phyloP scores from a whole-genome alignment of 2,329 filamentous ascomycete genomes.

The Pseudovirgaria hyperparasitica region DNA sequence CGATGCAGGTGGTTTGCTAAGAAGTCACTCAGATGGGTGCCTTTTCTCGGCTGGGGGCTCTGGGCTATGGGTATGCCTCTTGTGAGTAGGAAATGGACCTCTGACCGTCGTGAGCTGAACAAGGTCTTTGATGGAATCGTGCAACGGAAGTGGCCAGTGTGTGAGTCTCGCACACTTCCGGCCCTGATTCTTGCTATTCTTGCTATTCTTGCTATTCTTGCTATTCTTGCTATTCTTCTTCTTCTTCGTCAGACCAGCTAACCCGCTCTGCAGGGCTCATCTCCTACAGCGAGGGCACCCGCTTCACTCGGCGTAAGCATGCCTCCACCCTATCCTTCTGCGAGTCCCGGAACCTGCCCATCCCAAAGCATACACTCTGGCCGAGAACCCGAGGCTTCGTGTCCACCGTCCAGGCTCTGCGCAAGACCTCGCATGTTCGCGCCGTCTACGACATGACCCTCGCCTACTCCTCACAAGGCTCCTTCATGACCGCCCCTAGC shows the following conservation, averaged over 20 bases:
- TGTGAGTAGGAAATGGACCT: slow-evolving; percentile 47
- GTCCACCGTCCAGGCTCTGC: slow-evolving; percentile 43
- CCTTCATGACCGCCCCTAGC: slow-evolving; percentile 18
- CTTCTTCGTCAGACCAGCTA: background rate
- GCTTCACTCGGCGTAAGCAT: slow-evolving; percentile 43
- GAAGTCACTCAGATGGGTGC: slow-evolving; percentile 44
- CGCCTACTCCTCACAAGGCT: slow-evolving; percentile 17
- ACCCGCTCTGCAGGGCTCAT: slow-evolving; percentile 40
- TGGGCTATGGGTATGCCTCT: slow-evolving; percentile 55
- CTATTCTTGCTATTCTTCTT: too few relatives aligned
- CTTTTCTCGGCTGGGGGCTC: slow-evolving; percentile 50
- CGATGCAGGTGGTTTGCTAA: slow-evolving; percentile 52
- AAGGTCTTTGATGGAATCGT: slow-evolving; percentile 44
- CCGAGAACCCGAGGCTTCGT: slow-evolving; percentile 50
- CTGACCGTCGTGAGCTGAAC: slow-evolving; percentile 43
- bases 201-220: too few relatives aligned
- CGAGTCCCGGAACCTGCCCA: slow-evolving; percentile 33
- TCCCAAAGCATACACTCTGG: slow-evolving; percentile 46
- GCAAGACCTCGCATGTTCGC: slow-evolving; percentile 17
- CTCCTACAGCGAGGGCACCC: slow-evolving; percentile 51
- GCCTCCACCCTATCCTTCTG: slow-evolving; percentile 40
- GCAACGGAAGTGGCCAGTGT: slow-evolving; percentile 41
- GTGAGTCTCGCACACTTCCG: slow-evolving; percentile 27
- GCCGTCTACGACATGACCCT: slow-evolving; percentile 27
- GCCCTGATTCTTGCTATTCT: background rate